Base-by-base conservation (phyloP, 495 filamentous ascomycete genomes). In the Penicillium tannophilum region DNA sequence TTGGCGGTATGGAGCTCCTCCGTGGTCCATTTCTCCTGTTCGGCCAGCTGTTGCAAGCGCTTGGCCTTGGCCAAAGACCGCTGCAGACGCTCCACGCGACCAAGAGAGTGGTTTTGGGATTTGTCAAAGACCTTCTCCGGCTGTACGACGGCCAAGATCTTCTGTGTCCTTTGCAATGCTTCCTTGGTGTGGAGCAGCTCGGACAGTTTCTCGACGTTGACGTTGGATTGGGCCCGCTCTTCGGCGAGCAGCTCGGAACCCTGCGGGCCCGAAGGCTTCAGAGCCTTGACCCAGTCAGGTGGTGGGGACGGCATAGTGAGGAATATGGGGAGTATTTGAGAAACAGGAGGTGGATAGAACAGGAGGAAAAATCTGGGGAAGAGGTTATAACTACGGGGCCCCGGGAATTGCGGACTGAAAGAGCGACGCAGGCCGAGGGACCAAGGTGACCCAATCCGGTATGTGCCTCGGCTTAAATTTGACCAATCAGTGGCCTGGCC, bases 81-180 rank as follows among this genome's bases (percentile, higher is more conserved):
- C 65, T 86, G 79, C 60, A 90, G 83, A 23, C 81, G 78, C 56
- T 87, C 85, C n/a, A 84, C 80, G 39, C 86, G 77, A 49, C 87
- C 86, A 54, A 81, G 72, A 52, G 84, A 84, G 70, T 88, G 86
- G 61, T 88, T 90, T 59, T 86, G 82, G 5, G 82, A 84, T 67
- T 89, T 90, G 67, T 89, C 84, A 59, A 90, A 90, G 46, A 87
- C 80, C 61, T 82, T 79, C 50, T 90, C 84, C 0, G 75, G 59
- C 63, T 84, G 70, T 6, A 90, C 76, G 9, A 88, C 70, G 14
- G 76, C 61, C 12, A 90, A 67, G 9, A 90, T 72, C 9, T 71
- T 67, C 6, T 80, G 62, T 63, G 85, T 83, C 28, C 80, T 75
- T 24, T 82, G 72, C 14, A 88, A 67, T 3, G 74, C 68, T 51